These are phyloP conservation scores for Syncephalastrum monosporum DNA, from an alignment of 371 early-diverging fungal species.

Conservation along the genomic window DNA sequence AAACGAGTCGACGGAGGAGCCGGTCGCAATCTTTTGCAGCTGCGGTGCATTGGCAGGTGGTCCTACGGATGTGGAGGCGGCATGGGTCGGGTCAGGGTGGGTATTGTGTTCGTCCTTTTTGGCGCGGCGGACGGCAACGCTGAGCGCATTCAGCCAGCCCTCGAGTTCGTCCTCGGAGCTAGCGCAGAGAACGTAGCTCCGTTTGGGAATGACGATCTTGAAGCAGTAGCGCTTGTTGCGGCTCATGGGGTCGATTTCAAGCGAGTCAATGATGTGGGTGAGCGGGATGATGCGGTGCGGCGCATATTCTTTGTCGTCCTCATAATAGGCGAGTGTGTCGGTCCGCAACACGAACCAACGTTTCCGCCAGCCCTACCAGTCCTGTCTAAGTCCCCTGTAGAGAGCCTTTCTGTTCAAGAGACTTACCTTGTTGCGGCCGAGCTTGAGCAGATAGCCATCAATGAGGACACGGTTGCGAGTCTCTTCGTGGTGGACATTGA, in stretches of 20 bases:
- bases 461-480: constrained; percentile 53
- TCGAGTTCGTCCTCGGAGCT: constrained; percentile 57
- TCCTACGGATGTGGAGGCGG: background rate
- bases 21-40: constrained; percentile 10
- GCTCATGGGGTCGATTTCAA: constrained; percentile 71
- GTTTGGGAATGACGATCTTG: constrained; percentile 74
- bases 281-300: constrained; percentile 72
- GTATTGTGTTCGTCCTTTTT: constrained; percentile 28
- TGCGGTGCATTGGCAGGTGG: background rate
- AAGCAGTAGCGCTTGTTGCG: constrained; percentile 65
- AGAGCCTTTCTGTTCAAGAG: background rate
- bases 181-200: constrained; percentile 72
- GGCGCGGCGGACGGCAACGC: constrained; percentile 49
- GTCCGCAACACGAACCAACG: constrained; percentile 84
- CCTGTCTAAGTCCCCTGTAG: background rate
- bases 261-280: constrained; percentile 66
- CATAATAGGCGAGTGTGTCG: constrained; percentile 76
- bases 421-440: constrained; percentile 65
- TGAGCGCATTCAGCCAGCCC: constrained; percentile 70
- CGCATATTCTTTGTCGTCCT: constrained; percentile 79
- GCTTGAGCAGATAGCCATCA: constrained; percentile 73
- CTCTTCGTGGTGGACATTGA: constrained; percentile 38
- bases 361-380: constrained; percentile 72
- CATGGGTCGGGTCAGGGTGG: too few species aligned
- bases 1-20: constrained; percentile 32